These are phyloP conservation scores for Septoria petroselini DNA, from an alignment of 2,329 filamentous ascomycete genomes.

Conservation along the genomic window DNA sequence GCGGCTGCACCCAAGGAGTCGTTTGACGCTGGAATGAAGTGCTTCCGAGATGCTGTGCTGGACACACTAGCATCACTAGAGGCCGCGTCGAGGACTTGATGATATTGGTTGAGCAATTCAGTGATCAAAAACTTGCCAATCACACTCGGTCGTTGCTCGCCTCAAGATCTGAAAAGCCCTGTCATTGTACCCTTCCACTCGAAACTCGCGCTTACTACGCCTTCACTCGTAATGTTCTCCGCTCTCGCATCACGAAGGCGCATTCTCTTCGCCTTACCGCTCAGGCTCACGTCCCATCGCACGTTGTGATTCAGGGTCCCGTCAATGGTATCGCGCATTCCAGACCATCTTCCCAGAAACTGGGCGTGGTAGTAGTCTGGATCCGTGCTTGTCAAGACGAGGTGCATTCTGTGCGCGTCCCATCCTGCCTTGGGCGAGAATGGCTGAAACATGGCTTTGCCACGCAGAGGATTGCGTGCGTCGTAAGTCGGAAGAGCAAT, in stretches of 20 bases:
- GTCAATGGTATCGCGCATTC: conserved; percentile 3
- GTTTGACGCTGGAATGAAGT: conserved; percentile 14
- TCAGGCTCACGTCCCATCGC: background rate
- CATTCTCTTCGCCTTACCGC: conserved; percentile 4
- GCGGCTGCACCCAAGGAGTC: conserved; percentile 16
- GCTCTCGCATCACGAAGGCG: conserved; percentile 4
- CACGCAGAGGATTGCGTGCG: conserved; percentile 14
- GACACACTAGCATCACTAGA: background rate
- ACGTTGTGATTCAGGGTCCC: conserved; percentile 1
- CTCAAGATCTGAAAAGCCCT: conserved; percentile 1
- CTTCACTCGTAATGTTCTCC: background rate
- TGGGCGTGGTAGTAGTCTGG: conserved; percentile 11
- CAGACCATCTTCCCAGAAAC: conserved; percentile 6
- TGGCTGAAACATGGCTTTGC: conserved; percentile 15
- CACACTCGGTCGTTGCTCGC: background rate
- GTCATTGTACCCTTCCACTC: conserved; percentile 7
- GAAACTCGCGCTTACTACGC: conserved; percentile 5
- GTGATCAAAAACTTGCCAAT: background rate
- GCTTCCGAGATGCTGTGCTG: conserved; percentile 11
- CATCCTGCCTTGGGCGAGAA: conserved; percentile 1
- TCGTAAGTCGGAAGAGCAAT: conserved; percentile 22
- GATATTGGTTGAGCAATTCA: background rate
- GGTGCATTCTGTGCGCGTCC: conserved; percentile 2
- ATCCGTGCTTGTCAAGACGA: conserved; percentile 5
- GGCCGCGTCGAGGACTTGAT: background rate